Conservation (phyloP, 2,329 filamentous ascomycete genomes). For the Bretziella fagacearum region DNA sequence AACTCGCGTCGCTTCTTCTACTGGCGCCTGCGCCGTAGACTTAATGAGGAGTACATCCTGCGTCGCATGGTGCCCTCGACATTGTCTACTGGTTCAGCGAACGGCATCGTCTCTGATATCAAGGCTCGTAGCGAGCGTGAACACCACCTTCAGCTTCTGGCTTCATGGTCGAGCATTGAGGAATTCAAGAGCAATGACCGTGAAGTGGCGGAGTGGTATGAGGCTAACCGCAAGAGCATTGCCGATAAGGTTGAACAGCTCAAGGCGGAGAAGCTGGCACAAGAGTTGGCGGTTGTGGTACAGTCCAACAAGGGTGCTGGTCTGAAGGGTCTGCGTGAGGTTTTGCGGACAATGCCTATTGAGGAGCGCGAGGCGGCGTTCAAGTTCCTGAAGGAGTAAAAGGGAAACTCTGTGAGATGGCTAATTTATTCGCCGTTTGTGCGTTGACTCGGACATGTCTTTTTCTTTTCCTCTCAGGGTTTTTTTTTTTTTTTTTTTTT, state of each 20-base stretch:
- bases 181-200: conserved; percentile 66
- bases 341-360: conserved; percentile 72
- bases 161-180: conserved; percentile 65
- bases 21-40: conserved; percentile 91
- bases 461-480: not conserved
- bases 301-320: conserved; percentile 43
- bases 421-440: conserved; percentile 6
- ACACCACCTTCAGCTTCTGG: conserved; percentile 55
- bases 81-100: conserved; percentile 21
- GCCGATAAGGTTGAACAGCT: conserved; percentile 70
- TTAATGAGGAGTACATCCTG: conserved; percentile 95
- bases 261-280: conserved; percentile 50
- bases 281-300: conserved; percentile 30
- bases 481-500: conserved; percentile 3
- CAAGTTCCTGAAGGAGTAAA: conserved; percentile 34
- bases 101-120: conserved; percentile 22
- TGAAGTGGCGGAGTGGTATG: conserved; percentile 84
- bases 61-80: conserved; percentile 54
- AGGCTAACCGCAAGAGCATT: conserved; percentile 75
- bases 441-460: not conserved
- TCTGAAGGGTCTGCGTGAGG: conserved; percentile 71
- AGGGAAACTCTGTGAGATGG: not conserved
- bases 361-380: conserved; percentile 76
- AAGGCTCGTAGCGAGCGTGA: conserved; percentile 39
- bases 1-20: conserved; percentile 96